A percentile compares a stretch with the other conserved stretches of the same genome.
Evolutionary conservation across 495 filamentous ascomycete genomes (phyloP).

Genomic region (Cladorrhinum samala): DNA sequence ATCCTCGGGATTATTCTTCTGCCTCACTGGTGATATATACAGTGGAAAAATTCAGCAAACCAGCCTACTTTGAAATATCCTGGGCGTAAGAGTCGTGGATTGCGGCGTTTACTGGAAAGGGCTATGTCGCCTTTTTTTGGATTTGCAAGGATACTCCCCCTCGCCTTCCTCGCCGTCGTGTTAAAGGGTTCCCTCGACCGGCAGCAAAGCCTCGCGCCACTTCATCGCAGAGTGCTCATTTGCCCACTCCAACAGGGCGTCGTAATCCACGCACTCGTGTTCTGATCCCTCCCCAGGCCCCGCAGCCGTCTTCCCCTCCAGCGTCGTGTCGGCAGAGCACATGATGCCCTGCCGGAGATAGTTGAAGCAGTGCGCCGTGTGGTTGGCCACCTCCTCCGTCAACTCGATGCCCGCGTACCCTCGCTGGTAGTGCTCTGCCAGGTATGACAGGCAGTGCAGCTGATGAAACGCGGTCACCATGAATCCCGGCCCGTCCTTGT

Average conservation of each 20-base stretch:
- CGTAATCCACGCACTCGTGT: constrained; percentile 37
- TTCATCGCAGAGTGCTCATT: constrained; percentile 27
- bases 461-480: constrained; percentile 51
- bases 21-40: too few relatives aligned
- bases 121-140: too few relatives aligned
- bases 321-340: constrained; percentile 40
- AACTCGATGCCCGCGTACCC: constrained; percentile 34
- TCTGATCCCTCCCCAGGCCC: constrained; percentile 40
- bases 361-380: constrained; percentile 46
- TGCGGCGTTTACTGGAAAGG: too few relatives aligned
- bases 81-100: too few relatives aligned
- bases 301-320: constrained; percentile 40
- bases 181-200: constrained; percentile 11
- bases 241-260: constrained; percentile 34
- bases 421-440: constrained; percentile 36
- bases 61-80: too few relatives aligned
- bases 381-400: constrained; percentile 36
- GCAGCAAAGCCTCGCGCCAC: constrained; percentile 13
- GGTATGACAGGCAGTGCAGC: constrained; percentile 46
- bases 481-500: constrained; percentile 34
- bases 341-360: constrained; percentile 44
- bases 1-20: too few relatives aligned
- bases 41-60: too few relatives aligned
- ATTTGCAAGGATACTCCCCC: too few relatives aligned
- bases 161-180: too few relatives aligned